Base-by-base conservation (phyloP, 805 yeast genomes). In the Ogataea chonburiensis region DNA sequence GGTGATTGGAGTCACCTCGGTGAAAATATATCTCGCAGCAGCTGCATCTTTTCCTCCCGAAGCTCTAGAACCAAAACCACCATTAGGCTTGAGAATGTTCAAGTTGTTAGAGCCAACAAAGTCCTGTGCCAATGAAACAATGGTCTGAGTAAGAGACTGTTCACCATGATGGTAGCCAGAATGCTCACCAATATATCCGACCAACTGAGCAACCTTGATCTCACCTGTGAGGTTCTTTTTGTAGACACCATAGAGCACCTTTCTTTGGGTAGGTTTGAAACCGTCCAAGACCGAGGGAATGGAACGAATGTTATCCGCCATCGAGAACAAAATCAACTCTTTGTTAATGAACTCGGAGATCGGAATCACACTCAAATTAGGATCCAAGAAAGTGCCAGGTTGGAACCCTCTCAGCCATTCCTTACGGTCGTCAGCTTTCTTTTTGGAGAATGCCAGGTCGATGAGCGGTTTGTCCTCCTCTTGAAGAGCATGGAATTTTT, bases 151-250 rank as follows among this genome's bases (percentile, higher is more conserved):
- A 47, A 93, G 71, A 1, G 98, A 80, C 34, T 70, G 78, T 53
- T 91, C 98, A 63, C 97, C 98, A 58, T 93, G 98, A 55, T 93
- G 98, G 53, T 93, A 93, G 2, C 86, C 93, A 0, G 98, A 86
- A 41, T 81, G 79, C 57, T 83, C 95, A 17, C 89, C 77, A 28
- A 91, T 86, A 52, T 85, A 85, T 54, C 96, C 96, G 13, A 85
- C 91, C 48, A 93, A 72, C 60, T 85, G 94, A 10, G 93, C 85
- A 17, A 93, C 97, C 56, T 89, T 91, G 50, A 86, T 78, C 61
- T 91, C 96, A 24, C 69, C 66, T 24, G 65, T 74, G 50, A 87
- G 66, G 48, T 86, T 88, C 58, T 86, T 76, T 61, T 85, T 85
- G 62, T 88, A 85, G 52, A 89, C 83, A 38, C 93, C 95, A 59